A percentile compares a stretch with the other conserved stretches of the same genome.
Conservation (phyloP, 495 filamentous ascomycete species). For the Evansstolkia leycettana region DNA sequence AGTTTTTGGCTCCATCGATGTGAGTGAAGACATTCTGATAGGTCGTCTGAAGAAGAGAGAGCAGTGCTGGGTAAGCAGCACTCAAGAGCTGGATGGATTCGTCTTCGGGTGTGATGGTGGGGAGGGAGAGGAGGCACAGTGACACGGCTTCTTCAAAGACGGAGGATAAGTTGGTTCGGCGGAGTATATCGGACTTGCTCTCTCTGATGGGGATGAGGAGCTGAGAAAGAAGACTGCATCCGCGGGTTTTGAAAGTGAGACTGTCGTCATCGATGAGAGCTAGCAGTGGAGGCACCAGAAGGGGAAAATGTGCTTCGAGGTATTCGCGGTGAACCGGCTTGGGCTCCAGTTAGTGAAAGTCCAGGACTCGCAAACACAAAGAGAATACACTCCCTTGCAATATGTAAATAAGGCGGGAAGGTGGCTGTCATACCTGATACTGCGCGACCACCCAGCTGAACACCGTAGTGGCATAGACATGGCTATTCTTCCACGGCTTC, state of each 20-base stretch:
- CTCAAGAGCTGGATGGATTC: conserved; percentile 55
- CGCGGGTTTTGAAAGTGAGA: conserved; percentile 41
- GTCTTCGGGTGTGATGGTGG: conserved; percentile 61
- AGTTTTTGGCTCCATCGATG: too few species aligned
- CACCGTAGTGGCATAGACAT: conserved; percentile 47
- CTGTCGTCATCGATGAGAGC: conserved; percentile 63
- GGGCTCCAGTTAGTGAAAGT: conserved; percentile 2
- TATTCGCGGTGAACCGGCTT: conserved; percentile 14
- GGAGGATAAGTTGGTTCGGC: conserved; percentile 58
- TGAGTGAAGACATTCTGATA: conserved; percentile 8
- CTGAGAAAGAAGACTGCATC: conserved; percentile 43
- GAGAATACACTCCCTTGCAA: too few species aligned
- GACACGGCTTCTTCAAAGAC: conserved; percentile 72
- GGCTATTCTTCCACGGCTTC: conserved; percentile 65
- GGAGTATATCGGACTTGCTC: conserved; percentile 39
- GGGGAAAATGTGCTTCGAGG: conserved; percentile 52
- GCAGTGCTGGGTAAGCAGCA: conserved; percentile 55
- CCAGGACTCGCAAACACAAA: too few species aligned
- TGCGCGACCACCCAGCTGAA: conserved; percentile 52
- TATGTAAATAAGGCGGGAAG: too few species aligned
- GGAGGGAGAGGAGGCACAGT: conserved; percentile 62
- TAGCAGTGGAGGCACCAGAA: conserved; percentile 76
- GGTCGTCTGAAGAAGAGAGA: conserved; percentile 40
- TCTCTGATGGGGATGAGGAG: conserved; percentile 50
- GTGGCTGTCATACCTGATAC: conserved; percentile 29